Base-by-base conservation (phyloP, 2,329 filamentous ascomycete genomes). In the Penicillium oxalicum region DNA sequence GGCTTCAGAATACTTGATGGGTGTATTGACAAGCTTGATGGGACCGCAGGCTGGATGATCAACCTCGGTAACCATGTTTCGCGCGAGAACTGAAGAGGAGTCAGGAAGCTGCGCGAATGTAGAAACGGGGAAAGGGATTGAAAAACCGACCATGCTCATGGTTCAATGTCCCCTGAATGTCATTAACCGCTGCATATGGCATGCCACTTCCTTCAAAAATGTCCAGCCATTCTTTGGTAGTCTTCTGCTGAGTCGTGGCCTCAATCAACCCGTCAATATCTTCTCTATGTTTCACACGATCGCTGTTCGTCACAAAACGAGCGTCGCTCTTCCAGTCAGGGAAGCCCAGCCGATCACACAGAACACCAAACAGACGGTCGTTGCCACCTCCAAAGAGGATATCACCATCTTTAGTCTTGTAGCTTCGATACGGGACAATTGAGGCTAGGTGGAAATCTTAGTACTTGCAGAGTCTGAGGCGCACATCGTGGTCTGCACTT, bases 151-250 rank as follows among this genome's bases (percentile, higher is more conserved):
- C 89, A 70, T 98, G 93, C 53, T 85, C 80, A 64, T 96, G 90
- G 52, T 86, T 84, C 45, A 98, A 73, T 0, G 93, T 88, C 18
- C 77, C 80, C 67, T 93, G 86, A 6, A 98, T 83, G 63, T 98
- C 91, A 64, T 97, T 98, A 59, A 98, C 87, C 1, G 91, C 89
- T 0, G 91, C 87, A 63, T 93, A 98, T 0, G 93, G 93, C 84
- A 98, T 84, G 4, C 93, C 93, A 50, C 81, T 87, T n/a, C 88
- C 90, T 61, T 96, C 89, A 39, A 96, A 84, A 1, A 91, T 74
- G 1, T 85, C 80, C 3, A 97, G 76, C 91, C 93, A 97, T 65
- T 96, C 84, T 56, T 84, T 74, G 0, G 93, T 98, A 3, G 88
- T 94, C 72, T 84, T 89, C 46, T 82, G 81, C 46, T 72, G 73